A percentile compares a stretch with the other conserved stretches of the same genome.
Evolutionary conservation across 192 early-diverging fungal genomes (phyloP).

Genomic region (Lunasporangiospora selenospora): DNA sequence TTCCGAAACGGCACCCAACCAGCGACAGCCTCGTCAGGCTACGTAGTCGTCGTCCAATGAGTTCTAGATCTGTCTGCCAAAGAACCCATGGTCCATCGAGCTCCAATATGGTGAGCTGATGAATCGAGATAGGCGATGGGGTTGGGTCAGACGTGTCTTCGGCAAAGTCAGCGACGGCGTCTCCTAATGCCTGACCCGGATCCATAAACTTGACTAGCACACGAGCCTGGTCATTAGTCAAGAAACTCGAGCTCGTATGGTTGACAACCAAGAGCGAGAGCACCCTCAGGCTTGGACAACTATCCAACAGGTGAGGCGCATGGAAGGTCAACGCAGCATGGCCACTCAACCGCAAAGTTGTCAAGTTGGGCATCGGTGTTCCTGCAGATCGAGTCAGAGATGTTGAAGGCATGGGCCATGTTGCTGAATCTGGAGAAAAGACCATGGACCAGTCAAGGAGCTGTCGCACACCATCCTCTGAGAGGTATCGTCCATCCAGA

Average conservation of each 20-base stretch:
- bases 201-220: conserved; percentile 18
- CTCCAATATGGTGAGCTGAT: conserved; percentile 1
- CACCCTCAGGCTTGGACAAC: conserved; percentile 3
- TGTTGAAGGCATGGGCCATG: too few species aligned
- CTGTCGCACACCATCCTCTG: neutral
- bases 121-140: too few species aligned
- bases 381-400: too few species aligned
- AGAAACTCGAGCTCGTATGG: conserved; percentile 23
- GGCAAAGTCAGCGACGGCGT: too few species aligned
- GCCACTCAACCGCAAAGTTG: conserved; percentile 10
- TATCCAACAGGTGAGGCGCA: conserved; percentile 13
- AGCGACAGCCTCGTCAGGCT: conserved; percentile 5
- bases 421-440: too few species aligned
- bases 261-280: conserved; percentile 13
- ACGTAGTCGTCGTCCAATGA: conserved; percentile 2
- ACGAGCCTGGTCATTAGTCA: conserved; percentile 2
- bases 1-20: conserved; percentile 20
- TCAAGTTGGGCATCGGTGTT: neutral
- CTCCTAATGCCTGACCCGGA: neutral
- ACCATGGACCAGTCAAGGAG: conserved; percentile 15
- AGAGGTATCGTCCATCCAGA: conserved; percentile 27
- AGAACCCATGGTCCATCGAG: conserved; percentile 23
- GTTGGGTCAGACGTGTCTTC: too few species aligned
- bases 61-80: conserved; percentile 4
- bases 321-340: conserved; percentile 23